A percentile compares a stretch with the other conserved stretches of the same genome.
phyloP scores from a whole-genome alignment of 78 protist species.

The Neovahlkampfia damariscottae region DNA sequence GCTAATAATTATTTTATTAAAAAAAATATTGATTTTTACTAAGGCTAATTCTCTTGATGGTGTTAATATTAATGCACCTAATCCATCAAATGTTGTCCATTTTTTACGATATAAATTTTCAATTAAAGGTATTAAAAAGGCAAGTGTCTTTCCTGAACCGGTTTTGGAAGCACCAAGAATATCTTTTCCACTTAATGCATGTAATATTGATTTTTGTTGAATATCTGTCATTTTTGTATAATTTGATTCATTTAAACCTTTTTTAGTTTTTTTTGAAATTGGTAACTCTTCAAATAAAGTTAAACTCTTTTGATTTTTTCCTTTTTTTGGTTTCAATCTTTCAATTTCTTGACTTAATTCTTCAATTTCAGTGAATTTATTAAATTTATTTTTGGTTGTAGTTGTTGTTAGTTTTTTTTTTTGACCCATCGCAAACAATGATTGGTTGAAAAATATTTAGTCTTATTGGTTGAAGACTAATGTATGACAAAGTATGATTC shows the following conservation, averaged over 20 bases:
- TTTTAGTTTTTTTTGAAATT: conserved; percentile 21
- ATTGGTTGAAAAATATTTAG: no score
- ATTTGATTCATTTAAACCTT: conserved; percentile 30
- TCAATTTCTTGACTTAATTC: no score
- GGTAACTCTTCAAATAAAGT: conserved; percentile 16
- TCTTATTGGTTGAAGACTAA: no score
- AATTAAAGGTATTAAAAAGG: conserved; percentile 78
- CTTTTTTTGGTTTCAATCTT: no score
- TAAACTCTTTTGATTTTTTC: background rate
- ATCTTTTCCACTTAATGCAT: conserved; percentile 74
- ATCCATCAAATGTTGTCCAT: conserved; percentile 67
- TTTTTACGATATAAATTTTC: conserved; percentile 58
- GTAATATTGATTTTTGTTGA: conserved; percentile 69
- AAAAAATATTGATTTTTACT: no score
- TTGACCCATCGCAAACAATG: no score
- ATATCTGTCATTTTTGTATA: conserved; percentile 62
- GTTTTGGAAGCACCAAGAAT: conserved; percentile 91
- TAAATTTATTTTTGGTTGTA: no score
- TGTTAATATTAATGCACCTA: conserved; percentile 90
- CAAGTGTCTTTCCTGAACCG: conserved; percentile 92
- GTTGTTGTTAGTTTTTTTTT: no score
- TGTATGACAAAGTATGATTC: no score
- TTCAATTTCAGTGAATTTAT: no score
- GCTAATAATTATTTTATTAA: no score
- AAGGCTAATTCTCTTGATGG: conserved; percentile 97